Evolutionary conservation across 2,329 filamentous ascomycete genomes (phyloP).

Genomic region (Huntiella moniliformis): DNA sequence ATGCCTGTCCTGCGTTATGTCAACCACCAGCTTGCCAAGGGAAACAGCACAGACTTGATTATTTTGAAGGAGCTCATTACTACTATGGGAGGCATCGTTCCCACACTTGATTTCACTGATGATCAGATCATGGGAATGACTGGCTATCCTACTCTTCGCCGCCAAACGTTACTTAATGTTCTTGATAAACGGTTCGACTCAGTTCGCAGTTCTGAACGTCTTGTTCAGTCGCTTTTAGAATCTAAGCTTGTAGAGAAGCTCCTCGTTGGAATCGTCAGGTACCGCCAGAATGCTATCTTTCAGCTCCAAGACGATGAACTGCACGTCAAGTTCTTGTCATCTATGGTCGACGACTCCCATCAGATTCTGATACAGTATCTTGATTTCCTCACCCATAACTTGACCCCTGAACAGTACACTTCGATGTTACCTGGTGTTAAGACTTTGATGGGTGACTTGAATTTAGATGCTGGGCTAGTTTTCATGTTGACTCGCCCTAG

Average conservation of each 20-base stretch:
- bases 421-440: slow-evolving; percentile 55
- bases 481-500: slow-evolving; percentile 68
- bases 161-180: slow-evolving; percentile 61
- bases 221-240: slow-evolving; percentile 62
- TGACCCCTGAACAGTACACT: slow-evolving; percentile 61
- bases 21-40: slow-evolving; percentile 58
- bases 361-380: slow-evolving; percentile 73
- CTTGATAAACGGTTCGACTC: slow-evolving; percentile 68
- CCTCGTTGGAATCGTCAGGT: slow-evolving; percentile 78
- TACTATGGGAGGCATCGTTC: slow-evolving; percentile 84
- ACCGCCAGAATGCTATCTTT: slow-evolving; percentile 72
- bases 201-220: slow-evolving; percentile 53
- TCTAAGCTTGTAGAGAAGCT: slow-evolving; percentile 63
- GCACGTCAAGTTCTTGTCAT: slow-evolving; percentile 75
- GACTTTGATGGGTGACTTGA: slow-evolving; percentile 57
- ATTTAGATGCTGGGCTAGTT: slow-evolving; percentile 60
- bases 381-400: slow-evolving; percentile 66
- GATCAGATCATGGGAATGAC: slow-evolving; percentile 74
- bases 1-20: slow-evolving; percentile 80
- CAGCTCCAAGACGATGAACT: slow-evolving; percentile 50
- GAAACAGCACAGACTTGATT: slow-evolving; percentile 79
- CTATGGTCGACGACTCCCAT: slow-evolving; percentile 79
- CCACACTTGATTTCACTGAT: slow-evolving; percentile 75
- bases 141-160: slow-evolving; percentile 61
- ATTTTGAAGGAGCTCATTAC: slow-evolving; percentile 79